These are phyloP conservation scores for Nemania sp. DNA, from an alignment of 2,329 filamentous ascomycete species.

Conservation along the genomic window DNA sequence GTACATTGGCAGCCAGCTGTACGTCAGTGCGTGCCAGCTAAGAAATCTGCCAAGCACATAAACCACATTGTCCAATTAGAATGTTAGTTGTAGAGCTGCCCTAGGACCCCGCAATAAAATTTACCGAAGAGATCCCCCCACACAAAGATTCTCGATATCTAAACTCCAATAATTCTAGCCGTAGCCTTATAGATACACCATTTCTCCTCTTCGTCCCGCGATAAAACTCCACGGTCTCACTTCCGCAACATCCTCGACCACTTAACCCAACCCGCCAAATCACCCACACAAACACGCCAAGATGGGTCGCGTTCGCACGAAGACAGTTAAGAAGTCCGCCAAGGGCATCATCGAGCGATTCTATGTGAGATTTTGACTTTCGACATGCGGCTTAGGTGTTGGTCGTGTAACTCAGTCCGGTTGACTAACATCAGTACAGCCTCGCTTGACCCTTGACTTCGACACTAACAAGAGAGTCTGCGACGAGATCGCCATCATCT, in stretches of 20 bases:
- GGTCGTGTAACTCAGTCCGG: slow-evolving; percentile 64
- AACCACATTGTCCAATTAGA: background rate
- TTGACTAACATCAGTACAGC: slow-evolving; percentile 73
- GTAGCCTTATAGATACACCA: slow-evolving; percentile 5
- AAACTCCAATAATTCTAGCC: slow-evolving; percentile 37
- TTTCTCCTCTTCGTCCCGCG: slow-evolving; percentile 35
- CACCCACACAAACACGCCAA: slow-evolving; percentile 57
- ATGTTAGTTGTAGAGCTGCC: slow-evolving; percentile 38
- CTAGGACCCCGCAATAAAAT: slow-evolving; percentile 44
- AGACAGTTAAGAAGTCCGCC: slow-evolving; percentile 82
- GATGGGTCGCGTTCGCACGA: slow-evolving; percentile 78
- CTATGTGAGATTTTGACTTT: slow-evolving; percentile 26
- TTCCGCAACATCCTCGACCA: slow-evolving; percentile 54
- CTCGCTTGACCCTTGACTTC: slow-evolving; percentile 98
- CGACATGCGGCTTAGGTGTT: background rate
- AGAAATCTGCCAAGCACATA: background rate
- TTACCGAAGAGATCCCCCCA: slow-evolving; percentile 48
- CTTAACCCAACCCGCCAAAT: slow-evolving; percentile 28
- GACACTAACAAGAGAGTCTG: slow-evolving; percentile 99
- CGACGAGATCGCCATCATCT: slow-evolving; percentile 99
- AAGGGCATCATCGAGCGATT: slow-evolving; percentile 87
- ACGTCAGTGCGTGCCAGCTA: background rate
- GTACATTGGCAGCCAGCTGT: background rate
- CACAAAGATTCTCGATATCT: slow-evolving; percentile 44
- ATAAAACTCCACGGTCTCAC: slow-evolving; percentile 47